A percentile compares a stretch with the other conserved stretches of the same genome.
phyloP scores from a whole-genome alignment of 1,139 yeast species.

The Debaryomyces fabryi region DNA sequence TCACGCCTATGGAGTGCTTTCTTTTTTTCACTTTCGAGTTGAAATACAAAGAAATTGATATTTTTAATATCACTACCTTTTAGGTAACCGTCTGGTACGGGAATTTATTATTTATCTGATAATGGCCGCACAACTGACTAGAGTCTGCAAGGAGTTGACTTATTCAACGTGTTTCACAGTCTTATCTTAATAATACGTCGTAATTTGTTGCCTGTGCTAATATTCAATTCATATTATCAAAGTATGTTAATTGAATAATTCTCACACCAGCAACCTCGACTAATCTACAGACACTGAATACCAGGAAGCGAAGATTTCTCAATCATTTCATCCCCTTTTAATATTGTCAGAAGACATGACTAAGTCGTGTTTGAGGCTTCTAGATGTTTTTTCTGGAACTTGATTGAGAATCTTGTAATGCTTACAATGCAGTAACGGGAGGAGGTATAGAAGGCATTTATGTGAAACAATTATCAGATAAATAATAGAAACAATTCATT shows the following conservation, averaged over 20 bases:
- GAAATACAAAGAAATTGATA: slow-evolving; percentile 8
- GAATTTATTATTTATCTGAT: slow-evolving; percentile 2
- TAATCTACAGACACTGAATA: neutral
- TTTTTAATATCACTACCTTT: neutral
- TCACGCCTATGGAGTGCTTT: slow-evolving; percentile 7
- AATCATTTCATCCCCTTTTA: neutral
- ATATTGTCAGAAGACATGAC: neutral
- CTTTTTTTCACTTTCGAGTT: slow-evolving; percentile 8
- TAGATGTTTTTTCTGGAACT: neutral
- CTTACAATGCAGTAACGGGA: neutral
- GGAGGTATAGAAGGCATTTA: neutral
- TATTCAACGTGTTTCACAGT: neutral
- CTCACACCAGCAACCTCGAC: neutral
- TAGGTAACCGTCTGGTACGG: slow-evolving; percentile 8
- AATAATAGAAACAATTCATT: neutral
- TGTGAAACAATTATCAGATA: slow-evolving; percentile 2
- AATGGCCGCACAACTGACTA: neutral
- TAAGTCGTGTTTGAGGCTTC: neutral
- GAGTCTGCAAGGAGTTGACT: neutral
- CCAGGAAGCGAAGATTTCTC: neutral
- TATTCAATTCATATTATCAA: neutral
- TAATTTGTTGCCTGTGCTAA: neutral
- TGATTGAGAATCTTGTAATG: neutral
- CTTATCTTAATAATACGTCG: neutral
- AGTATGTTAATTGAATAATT: neutral